phyloP scores from a whole-genome alignment of 768 basidiomycete species.

The Russula sp. region DNA sequence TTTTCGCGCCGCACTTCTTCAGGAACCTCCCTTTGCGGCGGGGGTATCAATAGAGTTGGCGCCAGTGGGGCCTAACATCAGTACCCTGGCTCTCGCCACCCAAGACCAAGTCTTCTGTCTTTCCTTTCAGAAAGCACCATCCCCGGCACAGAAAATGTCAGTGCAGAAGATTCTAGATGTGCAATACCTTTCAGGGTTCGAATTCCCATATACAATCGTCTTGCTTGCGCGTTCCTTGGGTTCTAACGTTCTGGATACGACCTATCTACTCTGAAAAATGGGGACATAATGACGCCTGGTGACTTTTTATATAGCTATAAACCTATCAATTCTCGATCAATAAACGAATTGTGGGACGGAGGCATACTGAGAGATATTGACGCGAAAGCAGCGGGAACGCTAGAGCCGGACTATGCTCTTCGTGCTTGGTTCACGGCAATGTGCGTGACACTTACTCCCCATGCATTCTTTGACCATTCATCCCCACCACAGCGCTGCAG shows the following conservation, averaged over 20 bases:
- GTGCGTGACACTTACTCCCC: neutral
- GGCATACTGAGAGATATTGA: neutral
- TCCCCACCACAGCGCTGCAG: slow-evolving; percentile 1
- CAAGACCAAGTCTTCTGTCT: slow-evolving; percentile 12
- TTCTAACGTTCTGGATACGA: slow-evolving; percentile 13
- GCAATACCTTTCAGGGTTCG: slow-evolving; percentile 24
- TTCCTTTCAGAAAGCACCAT: neutral
- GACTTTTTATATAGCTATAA: neutral
- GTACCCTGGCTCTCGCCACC: slow-evolving; percentile 3
- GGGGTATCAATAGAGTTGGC: slow-evolving; percentile 14
- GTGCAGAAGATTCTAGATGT: slow-evolving; percentile 19
- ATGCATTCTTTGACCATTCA: neutral
- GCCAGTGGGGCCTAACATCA: neutral
- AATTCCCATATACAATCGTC: slow-evolving; percentile 7
- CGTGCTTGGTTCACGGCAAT: slow-evolving; percentile 27
- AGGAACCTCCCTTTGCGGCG: neutral
- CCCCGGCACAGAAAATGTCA: neutral
- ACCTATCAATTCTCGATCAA: neutral
- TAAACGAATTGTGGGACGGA: slow-evolving; percentile 20
- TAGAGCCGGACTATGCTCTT: neutral
- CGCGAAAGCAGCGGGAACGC: neutral
- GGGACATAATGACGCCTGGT: neutral
- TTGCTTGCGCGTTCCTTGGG: slow-evolving; percentile 9
- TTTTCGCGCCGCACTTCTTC: neutral
- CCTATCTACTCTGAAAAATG: slow-evolving; percentile 11